A percentile compares a stretch with the other conserved stretches of the same genome.
These are phyloP conservation scores for Schoenoplectus triqueter DNA, from an alignment of 202 grass and related monocot genomes.

Conservation along the genomic window DNA sequence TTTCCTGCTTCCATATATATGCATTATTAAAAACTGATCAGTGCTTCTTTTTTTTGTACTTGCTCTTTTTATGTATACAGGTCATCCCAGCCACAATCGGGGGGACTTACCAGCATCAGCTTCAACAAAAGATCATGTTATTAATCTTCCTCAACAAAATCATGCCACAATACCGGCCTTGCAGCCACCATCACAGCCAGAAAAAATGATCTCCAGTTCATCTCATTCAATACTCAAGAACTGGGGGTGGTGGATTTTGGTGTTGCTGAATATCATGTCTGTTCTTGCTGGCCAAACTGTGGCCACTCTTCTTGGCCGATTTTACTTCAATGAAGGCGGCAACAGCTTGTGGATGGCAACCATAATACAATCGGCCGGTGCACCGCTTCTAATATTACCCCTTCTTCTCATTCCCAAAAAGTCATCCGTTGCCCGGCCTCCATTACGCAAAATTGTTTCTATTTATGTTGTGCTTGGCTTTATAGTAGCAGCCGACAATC, in stretches of 20 bases:
- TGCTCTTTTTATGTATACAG: conserved; percentile 4
- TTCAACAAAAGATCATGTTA: conserved; percentile 20
- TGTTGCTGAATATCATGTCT: conserved; percentile 37
- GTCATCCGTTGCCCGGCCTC: not conserved
- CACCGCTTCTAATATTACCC: conserved; percentile 41
- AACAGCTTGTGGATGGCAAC: conserved; percentile 63
- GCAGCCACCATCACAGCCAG: not conserved
- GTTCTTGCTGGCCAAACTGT: conserved; percentile 47
- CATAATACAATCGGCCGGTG: conserved; percentile 43
- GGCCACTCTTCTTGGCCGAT: conserved; percentile 44
- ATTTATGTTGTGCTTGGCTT: conserved; percentile 49
- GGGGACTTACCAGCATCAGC: not conserved
- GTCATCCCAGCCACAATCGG: not conserved
- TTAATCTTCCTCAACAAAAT: conserved; percentile 6
- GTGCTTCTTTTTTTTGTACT: not conserved
- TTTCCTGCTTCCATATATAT: not conserved
- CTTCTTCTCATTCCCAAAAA: conserved; percentile 24
- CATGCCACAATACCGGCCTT: not conserved
- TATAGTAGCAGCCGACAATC: conserved; percentile 37
- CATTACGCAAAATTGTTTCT: conserved; percentile 35
- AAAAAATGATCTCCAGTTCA: not conserved
- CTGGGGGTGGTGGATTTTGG: conserved; percentile 45
- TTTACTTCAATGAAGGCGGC: conserved; percentile 57
- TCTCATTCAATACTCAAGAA: not conserved
- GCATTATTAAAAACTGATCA: not conserved